Percentiles rank a stretch among this genome's conserved stretches.
These are phyloP conservation scores for Aethionema arabicum DNA, from an alignment of 345 rosid genomes.

Conservation along the genomic window DNA sequence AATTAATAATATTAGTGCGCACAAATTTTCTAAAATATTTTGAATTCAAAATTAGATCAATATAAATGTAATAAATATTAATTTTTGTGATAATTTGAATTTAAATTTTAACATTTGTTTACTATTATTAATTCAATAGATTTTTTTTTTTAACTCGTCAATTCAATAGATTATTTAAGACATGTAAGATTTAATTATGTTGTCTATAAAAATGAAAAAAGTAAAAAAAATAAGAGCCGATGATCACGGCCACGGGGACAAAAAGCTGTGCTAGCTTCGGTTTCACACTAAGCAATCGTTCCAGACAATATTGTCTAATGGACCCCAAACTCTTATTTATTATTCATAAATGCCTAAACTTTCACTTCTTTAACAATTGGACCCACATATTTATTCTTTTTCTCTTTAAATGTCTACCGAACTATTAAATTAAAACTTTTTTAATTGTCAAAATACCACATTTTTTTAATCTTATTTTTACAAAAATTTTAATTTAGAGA, in stretches of 20 bases:
- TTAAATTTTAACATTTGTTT: too few relatives aligned
- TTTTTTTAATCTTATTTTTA: background rate
- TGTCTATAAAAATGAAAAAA: background rate
- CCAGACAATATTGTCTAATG: conserved; percentile 26
- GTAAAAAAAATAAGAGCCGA: conserved; percentile 19
- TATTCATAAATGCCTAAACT: conserved; percentile 2
- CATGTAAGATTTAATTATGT: too few relatives aligned
- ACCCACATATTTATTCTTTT: conserved; percentile 16
- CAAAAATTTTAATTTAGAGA: too few relatives aligned
- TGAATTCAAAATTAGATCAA: too few relatives aligned
- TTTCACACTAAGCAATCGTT: conserved; percentile 33
- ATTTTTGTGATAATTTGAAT: too few relatives aligned
- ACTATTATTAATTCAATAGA: too few relatives aligned
- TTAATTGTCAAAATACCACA: background rate
- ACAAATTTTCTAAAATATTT: too few relatives aligned
- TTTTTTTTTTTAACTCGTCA: too few relatives aligned
- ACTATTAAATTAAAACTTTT: conserved; percentile 18
- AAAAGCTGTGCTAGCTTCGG: conserved; percentile 29
- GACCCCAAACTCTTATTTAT: conserved; percentile 16
- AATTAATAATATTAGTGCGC: too few relatives aligned
- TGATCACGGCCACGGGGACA: conserved; percentile 28
- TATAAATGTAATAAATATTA: too few relatives aligned
- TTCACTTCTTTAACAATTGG: conserved; percentile 12
- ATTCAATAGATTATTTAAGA: too few relatives aligned
- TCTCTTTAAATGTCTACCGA: conserved; percentile 16